Percentiles rank a stretch among this genome's conserved stretches.
Conservation (phyloP, 2,329 filamentous ascomycete genomes). For the Podosphaera xanthii region DNA sequence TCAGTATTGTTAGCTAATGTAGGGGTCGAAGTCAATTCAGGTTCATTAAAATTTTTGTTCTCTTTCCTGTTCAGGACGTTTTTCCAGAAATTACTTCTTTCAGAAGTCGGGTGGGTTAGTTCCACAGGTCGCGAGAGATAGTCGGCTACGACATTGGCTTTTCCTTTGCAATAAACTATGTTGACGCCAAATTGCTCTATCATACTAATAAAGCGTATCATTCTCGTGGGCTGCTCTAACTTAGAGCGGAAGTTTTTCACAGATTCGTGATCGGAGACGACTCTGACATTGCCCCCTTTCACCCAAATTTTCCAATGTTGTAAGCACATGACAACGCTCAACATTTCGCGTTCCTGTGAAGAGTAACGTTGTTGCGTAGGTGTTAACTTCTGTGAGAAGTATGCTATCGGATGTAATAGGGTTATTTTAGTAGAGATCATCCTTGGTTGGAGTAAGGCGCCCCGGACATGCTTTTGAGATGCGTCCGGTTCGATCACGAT, state of each 20-base stretch:
- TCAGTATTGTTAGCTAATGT: background rate
- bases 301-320: background rate
- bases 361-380: background rate
- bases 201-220: background rate
- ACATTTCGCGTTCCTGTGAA: background rate
- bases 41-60: background rate
- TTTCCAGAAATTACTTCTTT: background rate
- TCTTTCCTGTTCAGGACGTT: background rate
- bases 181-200: background rate
- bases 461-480: background rate
- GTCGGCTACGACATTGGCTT: background rate
- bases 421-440: background rate
- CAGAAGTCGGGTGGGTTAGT: background rate
- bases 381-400: background rate
- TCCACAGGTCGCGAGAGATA: background rate
- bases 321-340: background rate
- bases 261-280: background rate
- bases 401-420: background rate
- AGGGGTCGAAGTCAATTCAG: background rate
- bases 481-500: background rate
- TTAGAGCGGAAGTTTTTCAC: background rate
- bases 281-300: background rate
- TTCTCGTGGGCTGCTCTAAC: background rate
- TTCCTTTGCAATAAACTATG: background rate
- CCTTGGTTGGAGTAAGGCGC: background rate